Evolutionary conservation across 176 grass and related monocot species (phyloP).

Genomic region (Pontederia crassipes): DNA sequence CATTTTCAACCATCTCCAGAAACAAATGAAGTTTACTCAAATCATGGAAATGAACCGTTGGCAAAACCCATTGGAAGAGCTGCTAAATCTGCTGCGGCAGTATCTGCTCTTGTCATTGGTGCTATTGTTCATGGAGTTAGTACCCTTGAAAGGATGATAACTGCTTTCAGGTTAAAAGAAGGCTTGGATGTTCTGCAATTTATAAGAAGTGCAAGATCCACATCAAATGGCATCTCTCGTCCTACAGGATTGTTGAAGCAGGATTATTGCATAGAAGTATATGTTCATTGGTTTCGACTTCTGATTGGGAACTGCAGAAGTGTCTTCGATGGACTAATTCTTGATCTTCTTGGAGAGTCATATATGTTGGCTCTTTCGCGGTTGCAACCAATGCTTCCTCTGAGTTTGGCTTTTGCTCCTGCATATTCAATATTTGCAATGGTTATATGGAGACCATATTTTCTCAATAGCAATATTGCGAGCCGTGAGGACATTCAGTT

Average conservation of each 20-base stretch:
- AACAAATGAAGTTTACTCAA: conserved; percentile 65
- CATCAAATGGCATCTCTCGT: conserved; percentile 62
- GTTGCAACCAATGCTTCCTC: conserved; percentile 69
- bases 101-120: conserved; percentile 87
- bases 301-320: conserved; percentile 80
- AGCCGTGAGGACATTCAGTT: conserved; percentile 64
- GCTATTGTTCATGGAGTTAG: conserved; percentile 71
- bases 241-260: conserved; percentile 45
- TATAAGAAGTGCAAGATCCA: conserved; percentile 54
- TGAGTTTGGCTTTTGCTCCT: conserved; percentile 61
- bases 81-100: conserved; percentile 63
- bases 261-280: conserved; percentile 59
- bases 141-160: conserved; percentile 76
- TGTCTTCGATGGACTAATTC: conserved; percentile 76
- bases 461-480: conserved; percentile 33
- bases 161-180: conserved; percentile 81
- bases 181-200: conserved; percentile 75
- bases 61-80: conserved; percentile 63
- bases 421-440: conserved; percentile 92
- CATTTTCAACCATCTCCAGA: conserved; percentile 89
- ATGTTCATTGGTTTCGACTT: conserved; percentile 87
- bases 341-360: conserved; percentile 77
- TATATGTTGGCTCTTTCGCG: conserved; percentile 83
- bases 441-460: conserved; percentile 82
- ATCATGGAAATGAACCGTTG: conserved; percentile 57